These are phyloP conservation scores for Ophiostoma tasmaniense DNA, from an alignment of 2,329 filamentous ascomycete species.

Conservation along the genomic window DNA sequence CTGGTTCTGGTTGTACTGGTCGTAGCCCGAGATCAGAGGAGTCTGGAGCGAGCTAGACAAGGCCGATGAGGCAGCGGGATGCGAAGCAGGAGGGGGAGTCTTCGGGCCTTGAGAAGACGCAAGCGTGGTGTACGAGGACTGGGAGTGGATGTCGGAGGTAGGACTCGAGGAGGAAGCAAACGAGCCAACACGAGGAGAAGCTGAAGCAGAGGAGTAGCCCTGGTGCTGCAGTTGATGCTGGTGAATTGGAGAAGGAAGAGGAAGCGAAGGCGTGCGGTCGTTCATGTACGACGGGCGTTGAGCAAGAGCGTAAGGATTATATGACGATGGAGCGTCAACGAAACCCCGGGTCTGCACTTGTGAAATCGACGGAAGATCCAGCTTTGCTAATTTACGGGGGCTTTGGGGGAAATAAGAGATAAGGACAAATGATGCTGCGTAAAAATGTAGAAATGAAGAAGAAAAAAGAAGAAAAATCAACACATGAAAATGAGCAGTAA, in stretches of 20 bases:
- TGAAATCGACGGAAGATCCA: conserved; percentile 85
- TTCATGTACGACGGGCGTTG: conserved; percentile 59
- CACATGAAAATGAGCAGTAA: conserved; percentile 2
- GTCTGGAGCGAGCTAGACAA: conserved; percentile 24
- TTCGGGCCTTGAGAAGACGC: conserved; percentile 58
- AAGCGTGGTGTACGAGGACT: conserved; percentile 47
- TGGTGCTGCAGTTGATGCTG: conserved; percentile 36
- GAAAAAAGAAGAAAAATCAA: background rate
- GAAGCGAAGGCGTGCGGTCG: conserved; percentile 59
- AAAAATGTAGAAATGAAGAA: conserved; percentile 6
- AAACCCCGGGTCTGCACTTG: conserved; percentile 73
- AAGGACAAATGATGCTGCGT: conserved; percentile 1
- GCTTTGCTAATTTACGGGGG: conserved; percentile 54
- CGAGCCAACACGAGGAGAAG: conserved; percentile 68
- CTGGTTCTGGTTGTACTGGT: conserved; percentile 32
- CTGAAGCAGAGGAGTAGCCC: conserved; percentile 62
- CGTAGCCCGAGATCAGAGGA: conserved; percentile 28
- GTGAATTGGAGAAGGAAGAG: conserved; percentile 48
- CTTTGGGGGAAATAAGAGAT: background rate
- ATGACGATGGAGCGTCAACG: conserved; percentile 59
- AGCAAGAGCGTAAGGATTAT: conserved; percentile 53
- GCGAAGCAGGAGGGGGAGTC: conserved; percentile 61
- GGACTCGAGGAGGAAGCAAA: conserved; percentile 53
- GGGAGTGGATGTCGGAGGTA: conserved; percentile 45
- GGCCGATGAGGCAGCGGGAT: conserved; percentile 22